These are phyloP conservation scores for Wickerhamiella parazyma DNA, from an alignment of 805 yeast species.

Conservation along the genomic window DNA sequence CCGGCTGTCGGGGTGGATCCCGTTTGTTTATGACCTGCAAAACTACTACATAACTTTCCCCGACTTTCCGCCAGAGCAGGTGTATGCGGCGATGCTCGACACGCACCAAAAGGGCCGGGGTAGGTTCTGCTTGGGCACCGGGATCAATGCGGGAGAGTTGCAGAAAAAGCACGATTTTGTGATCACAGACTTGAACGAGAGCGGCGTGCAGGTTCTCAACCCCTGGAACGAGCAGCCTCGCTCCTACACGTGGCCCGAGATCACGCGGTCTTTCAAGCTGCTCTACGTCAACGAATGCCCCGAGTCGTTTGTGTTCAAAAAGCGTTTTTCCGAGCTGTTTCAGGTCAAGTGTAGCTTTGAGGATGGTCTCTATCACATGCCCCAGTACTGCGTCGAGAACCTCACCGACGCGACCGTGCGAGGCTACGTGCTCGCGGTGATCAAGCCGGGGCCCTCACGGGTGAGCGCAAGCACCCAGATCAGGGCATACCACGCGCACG, in stretches of 20 bases:
- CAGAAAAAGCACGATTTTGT: conserved; percentile 61
- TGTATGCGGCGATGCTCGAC: conserved; percentile 28
- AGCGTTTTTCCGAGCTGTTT: neutral
- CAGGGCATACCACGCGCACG: neutral
- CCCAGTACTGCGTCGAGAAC: neutral
- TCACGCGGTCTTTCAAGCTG: conserved; percentile 1
- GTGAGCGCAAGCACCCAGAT: neutral
- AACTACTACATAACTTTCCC: conserved; percentile 25
- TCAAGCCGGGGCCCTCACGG: neutral
- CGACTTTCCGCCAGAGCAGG: conserved; percentile 11
- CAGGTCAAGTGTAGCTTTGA: neutral
- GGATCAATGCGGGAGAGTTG: conserved; percentile 29
- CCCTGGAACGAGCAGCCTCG: conserved; percentile 9
- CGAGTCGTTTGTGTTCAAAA: neutral
- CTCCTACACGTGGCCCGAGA: neutral
- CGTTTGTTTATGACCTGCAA: conserved; percentile 35
- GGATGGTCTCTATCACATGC: neutral
- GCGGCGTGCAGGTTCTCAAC: conserved; percentile 8
- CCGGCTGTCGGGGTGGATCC: conserved; percentile 57
- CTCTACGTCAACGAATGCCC: conserved; percentile 6
- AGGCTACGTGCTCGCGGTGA: neutral
- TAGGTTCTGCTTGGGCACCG: conserved; percentile 59
- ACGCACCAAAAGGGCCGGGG: conserved; percentile 28
- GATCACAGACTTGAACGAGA: conserved; percentile 30
- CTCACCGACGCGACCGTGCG: neutral